Evolutionary conservation across 768 basidiomycete species (phyloP).

Genomic region (Lentinula aciculospora): DNA sequence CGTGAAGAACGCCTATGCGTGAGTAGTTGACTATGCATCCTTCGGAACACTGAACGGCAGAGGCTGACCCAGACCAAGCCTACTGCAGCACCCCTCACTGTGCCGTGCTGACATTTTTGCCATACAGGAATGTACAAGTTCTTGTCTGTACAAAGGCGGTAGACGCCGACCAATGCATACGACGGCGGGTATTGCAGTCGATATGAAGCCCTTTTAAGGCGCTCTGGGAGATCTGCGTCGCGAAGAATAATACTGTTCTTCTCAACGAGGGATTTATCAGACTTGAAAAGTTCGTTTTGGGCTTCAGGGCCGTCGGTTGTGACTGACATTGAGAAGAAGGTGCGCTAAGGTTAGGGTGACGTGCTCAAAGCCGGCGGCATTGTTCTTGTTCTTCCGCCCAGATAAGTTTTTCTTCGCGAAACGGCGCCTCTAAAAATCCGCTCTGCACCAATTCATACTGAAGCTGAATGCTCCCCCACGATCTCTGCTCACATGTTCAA

Average conservation of each 20-base stretch:
- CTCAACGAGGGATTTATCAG: neutral
- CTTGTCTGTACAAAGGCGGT: slow-evolving; percentile 73
- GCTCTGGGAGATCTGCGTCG: slow-evolving; percentile 31
- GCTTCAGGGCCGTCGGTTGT: slow-evolving; percentile 9
- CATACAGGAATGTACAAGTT: slow-evolving; percentile 69
- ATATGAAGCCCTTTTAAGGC: slow-evolving; percentile 46
- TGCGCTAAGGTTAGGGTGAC: neutral
- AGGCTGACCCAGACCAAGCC: slow-evolving; percentile 63
- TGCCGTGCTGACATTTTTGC: slow-evolving; percentile 81
- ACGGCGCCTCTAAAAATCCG: too few species aligned
- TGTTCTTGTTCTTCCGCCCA: too few species aligned
- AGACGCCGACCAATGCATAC: slow-evolving; percentile 81
- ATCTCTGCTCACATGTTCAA: slow-evolving; percentile 86
- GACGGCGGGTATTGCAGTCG: slow-evolving; percentile 76
- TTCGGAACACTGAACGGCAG: neutral
- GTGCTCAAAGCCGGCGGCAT: neutral
- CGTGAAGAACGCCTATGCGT: slow-evolving; percentile 51
- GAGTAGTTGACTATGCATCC: neutral
- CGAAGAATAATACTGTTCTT: neutral
- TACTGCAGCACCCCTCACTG: slow-evolving; percentile 59
- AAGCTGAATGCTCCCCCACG: slow-evolving; percentile 66
- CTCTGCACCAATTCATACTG: too few species aligned
- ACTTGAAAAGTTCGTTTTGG: slow-evolving; percentile 8
- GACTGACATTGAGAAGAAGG: neutral
- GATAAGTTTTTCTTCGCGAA: too few species aligned